A percentile compares a stretch with the other conserved stretches of the same genome.
These are phyloP conservation scores for Flaveria brownii DNA, from an alignment of 129 eudicot genomes.

Conservation along the genomic window DNA sequence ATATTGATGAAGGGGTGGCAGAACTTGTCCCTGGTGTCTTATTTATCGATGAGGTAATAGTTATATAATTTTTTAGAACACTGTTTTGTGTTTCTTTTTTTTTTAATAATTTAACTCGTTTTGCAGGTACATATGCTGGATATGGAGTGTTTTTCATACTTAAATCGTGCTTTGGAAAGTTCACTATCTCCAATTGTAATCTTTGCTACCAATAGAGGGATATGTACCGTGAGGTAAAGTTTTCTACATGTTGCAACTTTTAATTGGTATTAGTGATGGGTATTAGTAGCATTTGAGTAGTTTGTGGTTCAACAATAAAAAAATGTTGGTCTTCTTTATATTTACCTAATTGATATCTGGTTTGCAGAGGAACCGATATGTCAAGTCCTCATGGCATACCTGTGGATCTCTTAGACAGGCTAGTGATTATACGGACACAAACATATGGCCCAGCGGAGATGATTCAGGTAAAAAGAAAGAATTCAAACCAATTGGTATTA, in stretches of 20 bases:
- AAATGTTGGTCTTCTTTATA: background rate
- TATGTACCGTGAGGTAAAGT: slow-evolving; percentile 86
- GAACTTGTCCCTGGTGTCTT: slow-evolving; percentile 99
- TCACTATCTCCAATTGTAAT: slow-evolving; percentile 92
- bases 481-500: background rate
- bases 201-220: slow-evolving; percentile 96
- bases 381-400: slow-evolving; percentile 98
- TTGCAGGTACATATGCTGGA: slow-evolving; percentile 98
- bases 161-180: slow-evolving; percentile 96
- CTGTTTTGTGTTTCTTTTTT: background rate
- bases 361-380: slow-evolving; percentile 92
- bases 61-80: background rate
- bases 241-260: background rate
- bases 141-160: slow-evolving; percentile 97
- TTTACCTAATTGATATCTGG: slow-evolving; percentile 11
- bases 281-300: background rate
- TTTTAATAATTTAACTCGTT: background rate
- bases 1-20: slow-evolving; percentile 96
- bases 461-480: slow-evolving; percentile 71
- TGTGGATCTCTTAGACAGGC: slow-evolving; percentile 84
- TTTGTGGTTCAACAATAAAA: slow-evolving; percentile 8
- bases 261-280: background rate
- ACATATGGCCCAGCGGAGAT: slow-evolving; percentile 94
- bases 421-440: slow-evolving; percentile 82
- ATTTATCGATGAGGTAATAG: slow-evolving; percentile 84